These are phyloP conservation scores for Ogataea allantospora DNA, from an alignment of 805 yeast species.

Conservation along the genomic window DNA sequence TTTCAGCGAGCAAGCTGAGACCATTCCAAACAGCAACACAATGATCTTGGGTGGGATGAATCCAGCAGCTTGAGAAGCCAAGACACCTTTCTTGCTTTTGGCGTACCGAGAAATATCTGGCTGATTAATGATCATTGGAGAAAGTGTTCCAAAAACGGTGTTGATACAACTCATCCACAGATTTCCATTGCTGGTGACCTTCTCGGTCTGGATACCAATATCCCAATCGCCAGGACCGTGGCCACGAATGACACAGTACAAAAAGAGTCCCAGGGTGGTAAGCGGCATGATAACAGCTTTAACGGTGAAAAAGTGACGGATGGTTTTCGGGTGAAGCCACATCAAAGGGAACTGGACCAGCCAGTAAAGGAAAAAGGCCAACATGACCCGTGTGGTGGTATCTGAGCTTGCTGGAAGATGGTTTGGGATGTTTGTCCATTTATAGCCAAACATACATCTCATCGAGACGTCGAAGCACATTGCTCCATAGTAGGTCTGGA, in stretches of 20 bases:
- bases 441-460: slow-evolving; percentile 23
- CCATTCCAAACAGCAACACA: slow-evolving; percentile 22
- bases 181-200: slow-evolving; percentile 11
- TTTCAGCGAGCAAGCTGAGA: slow-evolving; percentile 14
- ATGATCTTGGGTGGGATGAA: slow-evolving; percentile 20
- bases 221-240: slow-evolving; percentile 21
- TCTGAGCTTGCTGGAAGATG: slow-evolving; percentile 20
- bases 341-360: slow-evolving; percentile 22
- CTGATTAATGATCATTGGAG: slow-evolving; percentile 29
- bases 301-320: slow-evolving; percentile 22
- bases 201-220: slow-evolving; percentile 11
- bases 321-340: slow-evolving; percentile 21
- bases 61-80: slow-evolving; percentile 18
- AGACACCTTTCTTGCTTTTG: slow-evolving; percentile 14
- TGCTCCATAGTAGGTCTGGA: slow-evolving; percentile 38
- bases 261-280: slow-evolving; percentile 21
- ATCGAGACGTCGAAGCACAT: slow-evolving; percentile 35
- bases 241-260: slow-evolving; percentile 22
- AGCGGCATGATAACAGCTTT: slow-evolving; percentile 21
- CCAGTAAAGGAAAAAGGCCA: slow-evolving; percentile 24
- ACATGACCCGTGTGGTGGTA: slow-evolving; percentile 20
- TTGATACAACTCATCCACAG: slow-evolving; percentile 22
- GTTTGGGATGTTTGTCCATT: slow-evolving; percentile 20
- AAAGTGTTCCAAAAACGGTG: slow-evolving; percentile 25
- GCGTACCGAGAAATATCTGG: slow-evolving; percentile 30